Conservation (phyloP, 768 basidiomycete species). For the Rhizopogon sp. region DNA sequence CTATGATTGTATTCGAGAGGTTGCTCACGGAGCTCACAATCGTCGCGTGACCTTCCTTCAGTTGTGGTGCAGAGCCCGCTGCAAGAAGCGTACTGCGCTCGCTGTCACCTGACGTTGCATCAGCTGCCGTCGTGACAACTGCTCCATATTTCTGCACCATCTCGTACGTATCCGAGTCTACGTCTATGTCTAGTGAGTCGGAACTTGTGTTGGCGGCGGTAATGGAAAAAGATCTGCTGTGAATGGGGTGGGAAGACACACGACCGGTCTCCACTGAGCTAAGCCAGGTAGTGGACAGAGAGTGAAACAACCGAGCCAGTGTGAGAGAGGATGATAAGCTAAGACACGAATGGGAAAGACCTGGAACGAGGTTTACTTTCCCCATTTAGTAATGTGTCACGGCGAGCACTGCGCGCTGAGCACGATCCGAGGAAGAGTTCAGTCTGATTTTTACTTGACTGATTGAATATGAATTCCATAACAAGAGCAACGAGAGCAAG, state of each 20-base stretch:
- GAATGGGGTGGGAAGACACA: not conserved
- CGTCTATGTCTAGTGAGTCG: not conserved
- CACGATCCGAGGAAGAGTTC: no score
- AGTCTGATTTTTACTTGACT: no score
- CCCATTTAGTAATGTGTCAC: not conserved
- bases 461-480: not conserved
- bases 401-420: no score
- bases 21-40: constrained; percentile 71
- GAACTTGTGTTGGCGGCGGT: not conserved
- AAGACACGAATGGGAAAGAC: no score
- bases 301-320: not conserved
- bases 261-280: not conserved
- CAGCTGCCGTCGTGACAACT: constrained; percentile 31
- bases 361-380: not conserved
- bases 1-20: constrained; percentile 86
- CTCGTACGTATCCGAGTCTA: constrained; percentile 34
- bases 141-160: constrained; percentile 72
- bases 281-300: not conserved
- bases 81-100: constrained; percentile 64
- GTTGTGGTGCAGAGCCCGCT: constrained; percentile 20
- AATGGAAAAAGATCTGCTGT: not conserved
- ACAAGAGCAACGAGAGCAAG: constrained; percentile 7
- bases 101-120: constrained; percentile 20
- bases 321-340: constrained; percentile 1
- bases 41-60: constrained; percentile 62